A percentile compares a stretch with the other conserved stretches of the same genome.
These are phyloP conservation scores for Groenewaldozyma sp. DNA, from an alignment of 1,139 yeast genomes.

Conservation along the genomic window DNA sequence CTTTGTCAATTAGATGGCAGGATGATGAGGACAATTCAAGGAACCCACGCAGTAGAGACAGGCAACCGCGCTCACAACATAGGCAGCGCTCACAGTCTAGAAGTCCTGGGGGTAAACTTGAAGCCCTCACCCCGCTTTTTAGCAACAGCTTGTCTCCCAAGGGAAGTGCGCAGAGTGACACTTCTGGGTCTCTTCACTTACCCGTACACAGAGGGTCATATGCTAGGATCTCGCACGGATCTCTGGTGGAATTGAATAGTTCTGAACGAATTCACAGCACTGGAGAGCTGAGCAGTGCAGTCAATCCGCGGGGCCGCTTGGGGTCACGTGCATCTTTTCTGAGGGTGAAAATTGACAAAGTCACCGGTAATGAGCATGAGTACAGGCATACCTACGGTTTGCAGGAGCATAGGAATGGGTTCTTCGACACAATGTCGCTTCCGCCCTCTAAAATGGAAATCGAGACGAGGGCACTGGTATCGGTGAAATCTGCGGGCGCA, in stretches of 20 bases:
- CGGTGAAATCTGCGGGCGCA: neutral
- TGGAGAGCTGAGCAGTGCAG: neutral
- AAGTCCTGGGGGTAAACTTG: too few species aligned
- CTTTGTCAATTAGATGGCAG: too few species aligned
- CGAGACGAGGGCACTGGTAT: conserved; percentile 10
- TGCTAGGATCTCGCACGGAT: conserved; percentile 8
- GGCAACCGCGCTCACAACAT: too few species aligned
- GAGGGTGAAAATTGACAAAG: conserved; percentile 8
- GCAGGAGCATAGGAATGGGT: conserved; percentile 40
- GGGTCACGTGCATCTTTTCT: conserved; percentile 11
- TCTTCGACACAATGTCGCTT: conserved; percentile 39
- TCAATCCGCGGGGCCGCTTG: neutral
- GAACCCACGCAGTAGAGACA: too few species aligned
- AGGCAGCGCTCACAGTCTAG: too few species aligned
- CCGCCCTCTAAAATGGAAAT: conserved; percentile 24
- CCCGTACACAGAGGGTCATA: conserved; percentile 17
- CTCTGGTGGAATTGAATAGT: neutral
- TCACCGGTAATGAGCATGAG: conserved; percentile 19
- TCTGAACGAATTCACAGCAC: too few species aligned
- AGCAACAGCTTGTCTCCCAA: neutral
- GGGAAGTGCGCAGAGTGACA: neutral
- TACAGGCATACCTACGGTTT: conserved; percentile 29
- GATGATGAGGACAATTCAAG: too few species aligned
- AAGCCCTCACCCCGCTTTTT: conserved; percentile 6
- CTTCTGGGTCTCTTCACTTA: neutral